Base-by-base conservation (phyloP, 169 alveolate species). In the Plasmodium malariae region DNA sequence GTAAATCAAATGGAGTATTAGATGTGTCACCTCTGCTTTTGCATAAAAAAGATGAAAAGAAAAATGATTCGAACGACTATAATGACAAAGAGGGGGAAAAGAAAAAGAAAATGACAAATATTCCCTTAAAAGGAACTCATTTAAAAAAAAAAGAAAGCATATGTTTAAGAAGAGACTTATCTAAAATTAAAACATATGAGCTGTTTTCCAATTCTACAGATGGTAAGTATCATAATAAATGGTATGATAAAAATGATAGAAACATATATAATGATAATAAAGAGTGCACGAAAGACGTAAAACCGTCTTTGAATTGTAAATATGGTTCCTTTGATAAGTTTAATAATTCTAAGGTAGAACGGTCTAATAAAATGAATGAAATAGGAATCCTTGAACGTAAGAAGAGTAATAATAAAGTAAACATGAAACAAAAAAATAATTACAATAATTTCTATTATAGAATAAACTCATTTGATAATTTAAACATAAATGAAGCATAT, bases 111-210 rank as follows among this genome's bases (percentile, higher is more conserved):
- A 37, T 11, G 60, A 43, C 37, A 62, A 45, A 37, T 26, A 19
- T 12, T 55, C 1, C 48, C 70, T 24, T 26, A 36, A 78, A 78
- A 30, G 68, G 63, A 28, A 63, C 60, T 7, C 21, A 43, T 2
- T 55, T 78, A 37, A 78, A 63, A 68, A 78, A 32, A 68, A 78
- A 36, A 26, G 51, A 62, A 32, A 63, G 48, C 34, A 62, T 67
- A 51, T 30, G 1, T 70, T 32, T 70, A 26, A 11, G 4, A 55
- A 54, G 30, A 60, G 28, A 76, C 32, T 19, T 28, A 24, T 36
- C 32, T 12, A 11, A 36, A 51, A 17, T 2, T 21, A 55, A 19
- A 63, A 43, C 5, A 0, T 21, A 62, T 63, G 28, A 24, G 26
- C 54, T 43, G 34, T n/a, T 21, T 7, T 37, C 17, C 36, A 30